Conservation (phyloP, 108 stramenopile genomes). For the Craspedostauros australis region DNA sequence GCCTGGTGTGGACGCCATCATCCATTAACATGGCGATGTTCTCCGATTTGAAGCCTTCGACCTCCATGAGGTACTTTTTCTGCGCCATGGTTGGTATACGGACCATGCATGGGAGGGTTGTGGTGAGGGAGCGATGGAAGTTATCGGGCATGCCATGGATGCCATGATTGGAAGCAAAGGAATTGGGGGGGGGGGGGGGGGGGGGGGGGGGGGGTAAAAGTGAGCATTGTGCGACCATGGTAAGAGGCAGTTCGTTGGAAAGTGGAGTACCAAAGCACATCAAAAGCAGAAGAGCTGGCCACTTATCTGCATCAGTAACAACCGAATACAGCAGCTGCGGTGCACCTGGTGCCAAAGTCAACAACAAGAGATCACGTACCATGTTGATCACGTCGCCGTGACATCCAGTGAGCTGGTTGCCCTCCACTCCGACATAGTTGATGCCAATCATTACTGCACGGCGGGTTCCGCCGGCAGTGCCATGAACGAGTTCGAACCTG, state of each 20-base stretch:
- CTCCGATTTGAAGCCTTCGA: slow-evolving; percentile 54
- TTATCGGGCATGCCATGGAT: background rate
- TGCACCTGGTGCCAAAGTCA: no score
- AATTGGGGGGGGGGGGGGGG: background rate
- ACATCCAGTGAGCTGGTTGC: slow-evolving; percentile 66
- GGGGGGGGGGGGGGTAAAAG: no score
- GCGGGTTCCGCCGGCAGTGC: slow-evolving; percentile 25
- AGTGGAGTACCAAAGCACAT: no score
- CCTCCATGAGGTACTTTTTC: slow-evolving; percentile 63
- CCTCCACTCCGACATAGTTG: slow-evolving; percentile 73
- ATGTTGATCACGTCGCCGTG: slow-evolving; percentile 69
- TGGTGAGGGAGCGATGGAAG: slow-evolving; percentile 1
- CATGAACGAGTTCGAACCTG: slow-evolving; percentile 24
- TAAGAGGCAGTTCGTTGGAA: no score
- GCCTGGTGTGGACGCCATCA: slow-evolving; percentile 28
- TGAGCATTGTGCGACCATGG: no score
- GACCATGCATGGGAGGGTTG: no score
- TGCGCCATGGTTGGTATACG: no score
- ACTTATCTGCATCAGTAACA: no score
- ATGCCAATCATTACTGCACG: slow-evolving; percentile 68
- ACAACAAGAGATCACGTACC: background rate
- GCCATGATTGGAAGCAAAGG: background rate
- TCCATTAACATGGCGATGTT: slow-evolving; percentile 55
- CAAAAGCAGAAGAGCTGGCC: no score
- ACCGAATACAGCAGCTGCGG: no score